Conservation (phyloP, 1,139 yeast species). For the Suhomyces choctaworum region DNA sequence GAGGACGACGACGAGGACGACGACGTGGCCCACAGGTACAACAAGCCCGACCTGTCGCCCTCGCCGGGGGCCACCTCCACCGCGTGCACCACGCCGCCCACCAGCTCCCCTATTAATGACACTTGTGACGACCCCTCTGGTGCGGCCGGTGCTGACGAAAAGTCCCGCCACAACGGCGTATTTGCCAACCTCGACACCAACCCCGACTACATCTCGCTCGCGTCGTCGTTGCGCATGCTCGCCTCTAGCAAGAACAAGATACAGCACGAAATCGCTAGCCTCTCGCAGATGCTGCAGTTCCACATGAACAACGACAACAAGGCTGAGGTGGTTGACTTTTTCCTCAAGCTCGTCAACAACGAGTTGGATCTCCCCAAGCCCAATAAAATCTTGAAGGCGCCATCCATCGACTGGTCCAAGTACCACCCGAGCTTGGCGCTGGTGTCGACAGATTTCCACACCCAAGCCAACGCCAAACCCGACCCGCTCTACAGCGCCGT, state of each 20-base stretch:
- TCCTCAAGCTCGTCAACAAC: constrained; percentile 31
- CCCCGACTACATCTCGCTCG: constrained; percentile 42
- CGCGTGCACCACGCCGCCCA: constrained; percentile 12
- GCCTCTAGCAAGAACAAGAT: constrained; percentile 26
- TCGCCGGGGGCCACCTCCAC: constrained; percentile 9
- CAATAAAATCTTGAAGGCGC: constrained; percentile 35
- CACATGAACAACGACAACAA: constrained; percentile 20
- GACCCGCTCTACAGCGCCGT: constrained; percentile 9
- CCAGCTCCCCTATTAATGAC: constrained; percentile 12
- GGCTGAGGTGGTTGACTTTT: constrained; percentile 30
- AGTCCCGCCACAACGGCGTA: background rate
- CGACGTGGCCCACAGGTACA: constrained; percentile 11
- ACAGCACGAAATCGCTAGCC: constrained; percentile 33
- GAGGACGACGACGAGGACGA: constrained; percentile 34
- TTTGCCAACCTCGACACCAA: constrained; percentile 26
- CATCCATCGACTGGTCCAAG: constrained; percentile 40
- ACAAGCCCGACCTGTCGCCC: constrained; percentile 6
- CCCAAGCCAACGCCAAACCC: constrained; percentile 1
- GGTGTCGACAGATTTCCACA: constrained; percentile 16
- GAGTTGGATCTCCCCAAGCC: constrained; percentile 41
- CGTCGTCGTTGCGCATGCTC: constrained; percentile 37
- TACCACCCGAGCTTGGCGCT: constrained; percentile 22
- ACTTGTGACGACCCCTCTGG: constrained; percentile 1
- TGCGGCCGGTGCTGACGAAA: constrained; percentile 1
- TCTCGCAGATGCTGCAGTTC: constrained; percentile 25